Base-by-base conservation (phyloP, 345 rosid species). In the Lepidium sativum region DNA sequence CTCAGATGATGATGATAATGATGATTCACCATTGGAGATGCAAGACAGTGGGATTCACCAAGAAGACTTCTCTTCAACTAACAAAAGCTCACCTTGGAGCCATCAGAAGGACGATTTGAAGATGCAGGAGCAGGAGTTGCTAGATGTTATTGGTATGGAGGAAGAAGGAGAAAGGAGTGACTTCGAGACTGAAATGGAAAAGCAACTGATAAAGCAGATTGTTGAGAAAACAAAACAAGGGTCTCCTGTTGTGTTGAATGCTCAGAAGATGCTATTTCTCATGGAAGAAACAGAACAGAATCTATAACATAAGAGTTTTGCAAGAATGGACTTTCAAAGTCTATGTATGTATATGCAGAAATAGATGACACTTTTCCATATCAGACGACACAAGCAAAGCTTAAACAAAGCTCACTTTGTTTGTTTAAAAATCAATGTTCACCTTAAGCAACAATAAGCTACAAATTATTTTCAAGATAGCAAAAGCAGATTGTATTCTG, bases 181-280 rank as follows among this genome's bases (percentile, higher is more conserved):
- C 43, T 70, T 62, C 14, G 84, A 80, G 51, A 86, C 67, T 55
- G 94, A 86, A 65, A 73, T 79, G 72, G 89, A 83, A 83, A 82
- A 79, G 79, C 79, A 74, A 52, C 59, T 92, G 72, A 92, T 92
- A 57, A 77, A 84, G 73, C 94, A 87, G 71, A 84, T 89, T 70
- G 86, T 89, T 53, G 96, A 92, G 82, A 83, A 83, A 75, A 83
- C 86, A 55, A 92, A 79, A 80, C 82, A 78, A 80, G 94, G 94
- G 16, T 81, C 88, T 51, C 92, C 94, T 9, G 87, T 59, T 23
- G 73, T 89, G 74, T 23, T 86, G 55, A 84, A 87, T 68, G 97
- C 94, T 43, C 94, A 83, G 71, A 80, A 70, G n/a, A 31, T 79
- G 71, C 45, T 89, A 60, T 79, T 80, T 58, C 80, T 82, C 15